Evolutionary conservation across 148 eudicot species (phyloP).

Genomic region (Persicaria maculosa): DNA sequence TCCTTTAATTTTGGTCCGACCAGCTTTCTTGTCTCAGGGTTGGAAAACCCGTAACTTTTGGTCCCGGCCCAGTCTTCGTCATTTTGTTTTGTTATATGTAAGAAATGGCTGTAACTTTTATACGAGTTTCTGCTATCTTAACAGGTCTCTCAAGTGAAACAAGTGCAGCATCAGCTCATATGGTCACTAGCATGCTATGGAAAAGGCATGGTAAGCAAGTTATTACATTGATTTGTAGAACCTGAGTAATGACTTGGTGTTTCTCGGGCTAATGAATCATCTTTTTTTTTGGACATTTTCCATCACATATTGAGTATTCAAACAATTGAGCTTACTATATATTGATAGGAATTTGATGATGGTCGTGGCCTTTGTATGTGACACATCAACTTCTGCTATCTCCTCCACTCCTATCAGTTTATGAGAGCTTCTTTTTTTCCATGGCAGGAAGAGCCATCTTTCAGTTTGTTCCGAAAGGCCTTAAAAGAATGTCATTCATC

Average conservation of each 20-base stretch:
- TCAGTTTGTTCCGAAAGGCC: not conserved
- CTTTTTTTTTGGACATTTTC: not conserved
- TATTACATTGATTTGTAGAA: not conserved
- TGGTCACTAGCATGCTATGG: conserved; percentile 6
- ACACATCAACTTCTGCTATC: not conserved
- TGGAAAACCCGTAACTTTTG: no score
- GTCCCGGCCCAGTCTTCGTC: no score
- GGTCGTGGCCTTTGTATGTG: not conserved
- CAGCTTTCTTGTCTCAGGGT: no score
- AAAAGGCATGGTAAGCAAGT: conserved; percentile 1
- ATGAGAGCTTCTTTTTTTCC: not conserved
- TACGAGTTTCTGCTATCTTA: not conserved
- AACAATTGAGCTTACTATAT: not conserved
- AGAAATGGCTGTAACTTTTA: not conserved
- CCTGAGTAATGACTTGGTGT: not conserved
- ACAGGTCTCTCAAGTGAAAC: conserved; percentile 4
- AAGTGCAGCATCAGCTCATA: not conserved
- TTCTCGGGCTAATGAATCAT: not conserved
- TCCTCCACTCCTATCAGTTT: not conserved
- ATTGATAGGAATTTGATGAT: not conserved
- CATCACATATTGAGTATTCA: not conserved
- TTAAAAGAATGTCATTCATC: conserved; percentile 4
- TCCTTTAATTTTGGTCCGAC: no score
- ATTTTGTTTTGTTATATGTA: no score
- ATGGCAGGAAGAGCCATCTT: not conserved